Evolutionary conservation across 345 rosid genomes (phyloP), one percentile per base, ranked within the genome.

Genomic region (Mallotus nudiflorus): DNA sequence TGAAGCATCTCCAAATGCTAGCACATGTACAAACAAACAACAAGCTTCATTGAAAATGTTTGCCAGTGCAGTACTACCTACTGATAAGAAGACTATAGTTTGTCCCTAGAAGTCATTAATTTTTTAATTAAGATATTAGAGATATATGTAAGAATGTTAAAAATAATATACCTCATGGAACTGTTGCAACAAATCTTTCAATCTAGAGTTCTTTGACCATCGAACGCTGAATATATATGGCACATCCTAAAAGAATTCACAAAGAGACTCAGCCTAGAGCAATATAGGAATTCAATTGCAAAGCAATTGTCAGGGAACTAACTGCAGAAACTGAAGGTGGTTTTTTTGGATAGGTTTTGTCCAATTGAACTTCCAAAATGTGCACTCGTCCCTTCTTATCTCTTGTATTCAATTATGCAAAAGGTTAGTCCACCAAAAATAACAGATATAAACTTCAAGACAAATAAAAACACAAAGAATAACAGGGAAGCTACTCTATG

Each of bases 281-380:
- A 78, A 61, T 19, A 7, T 35, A 33, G 61, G 31, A 48, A 2
- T 39, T 4, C 28, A 57, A 74, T 55, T 40, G 28, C 60, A 39
- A 63, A 63, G 40, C 62, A 24, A 61, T 66, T 57, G 59, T 19
- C 62, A 65, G 22, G 19, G 29, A 29, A 81, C 98, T 65, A 61
- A 92, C 98, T 79, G 82, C 87, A 6, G 96, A 86, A 76, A 88
- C 60, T 29, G 88, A 86, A 71, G 98, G 96, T 57, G 87, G 88
- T 20, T 74, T 79, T 33, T 69, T 77, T 59, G 89, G 94, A 84
- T 87, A 85, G 62, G 79, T 77, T 66, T 80, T 72, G 64, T 74
- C 75, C 45, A 92, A 78, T 48, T 83, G 87, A 78, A 92, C 76
- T 79, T 83, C 93, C 70, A 90, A 60, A 20, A 80, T 54, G 66